Conservation (phyloP, 768 basidiomycete genomes). For the Leccinum variicolor region DNA sequence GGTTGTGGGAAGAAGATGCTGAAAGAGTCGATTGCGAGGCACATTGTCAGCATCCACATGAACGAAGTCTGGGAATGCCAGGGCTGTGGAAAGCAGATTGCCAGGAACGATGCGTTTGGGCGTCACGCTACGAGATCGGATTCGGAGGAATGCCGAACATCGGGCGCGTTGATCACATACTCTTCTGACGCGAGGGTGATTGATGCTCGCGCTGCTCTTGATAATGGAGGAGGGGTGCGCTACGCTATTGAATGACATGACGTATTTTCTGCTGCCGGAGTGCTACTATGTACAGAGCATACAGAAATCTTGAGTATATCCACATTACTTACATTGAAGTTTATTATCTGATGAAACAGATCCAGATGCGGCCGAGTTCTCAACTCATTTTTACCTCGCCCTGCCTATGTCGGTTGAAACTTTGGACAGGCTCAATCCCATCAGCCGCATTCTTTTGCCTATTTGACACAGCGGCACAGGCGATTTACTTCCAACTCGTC, state of each 20-base stretch:
- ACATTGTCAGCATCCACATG: slow-evolving; percentile 16
- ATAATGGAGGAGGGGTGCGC: background rate
- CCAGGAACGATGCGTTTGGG: slow-evolving; percentile 8
- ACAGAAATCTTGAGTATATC: background rate
- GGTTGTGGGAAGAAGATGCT: slow-evolving; percentile 16
- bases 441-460: too few relatives aligned
- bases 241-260: slow-evolving; percentile 1
- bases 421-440: background rate
- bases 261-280: too few relatives aligned
- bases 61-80: slow-evolving; percentile 14
- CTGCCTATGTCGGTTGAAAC: background rate
- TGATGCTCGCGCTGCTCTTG: slow-evolving; percentile 5
- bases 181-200: background rate
- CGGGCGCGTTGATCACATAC: slow-evolving; percentile 10
- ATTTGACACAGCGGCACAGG: too few relatives aligned
- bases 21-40: slow-evolving; percentile 23
- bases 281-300: too few relatives aligned
- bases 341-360: background rate
- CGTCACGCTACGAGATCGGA: slow-evolving; percentile 2
- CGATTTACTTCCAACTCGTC: too few relatives aligned
- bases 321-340: background rate
- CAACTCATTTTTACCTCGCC: background rate
- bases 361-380: background rate
- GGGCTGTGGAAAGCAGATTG: slow-evolving; percentile 10
- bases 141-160: slow-evolving; percentile 1